Conservation (phyloP, 1,139 yeast species). For the Hyphopichia buzzinii region DNA sequence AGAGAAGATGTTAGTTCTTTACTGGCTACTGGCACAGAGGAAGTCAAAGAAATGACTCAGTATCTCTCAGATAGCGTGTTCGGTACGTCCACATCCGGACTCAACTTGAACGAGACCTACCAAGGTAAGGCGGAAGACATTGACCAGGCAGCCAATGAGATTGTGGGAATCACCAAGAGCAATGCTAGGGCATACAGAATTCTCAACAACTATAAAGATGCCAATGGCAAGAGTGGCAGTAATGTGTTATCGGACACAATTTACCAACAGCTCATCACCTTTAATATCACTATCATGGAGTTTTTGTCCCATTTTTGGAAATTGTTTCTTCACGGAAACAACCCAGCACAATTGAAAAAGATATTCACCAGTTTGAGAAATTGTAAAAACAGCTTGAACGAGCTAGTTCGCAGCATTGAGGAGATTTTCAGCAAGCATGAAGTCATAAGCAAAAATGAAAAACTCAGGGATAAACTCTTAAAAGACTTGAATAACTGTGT, state of each 20-base stretch:
- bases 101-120: slow-evolving; percentile 46
- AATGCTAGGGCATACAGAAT: slow-evolving; percentile 43
- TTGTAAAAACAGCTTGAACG: slow-evolving; percentile 25
- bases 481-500: slow-evolving; percentile 33
- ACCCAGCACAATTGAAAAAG: slow-evolving; percentile 39
- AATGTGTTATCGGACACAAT: slow-evolving; percentile 25
- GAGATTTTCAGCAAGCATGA: slow-evolving; percentile 3
- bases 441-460: slow-evolving; percentile 24
- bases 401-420: slow-evolving; percentile 19
- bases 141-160: slow-evolving; percentile 48
- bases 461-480: slow-evolving; percentile 30
- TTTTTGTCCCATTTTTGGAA: slow-evolving; percentile 48
- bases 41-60: slow-evolving; percentile 8
- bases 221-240: slow-evolving; percentile 7
- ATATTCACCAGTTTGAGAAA: slow-evolving; percentile 34
- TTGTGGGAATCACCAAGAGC: slow-evolving; percentile 50
- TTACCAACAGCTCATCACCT: slow-evolving; percentile 36
- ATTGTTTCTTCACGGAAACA: slow-evolving; percentile 34
- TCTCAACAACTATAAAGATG: slow-evolving; percentile 7
- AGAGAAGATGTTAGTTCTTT: slow-evolving; percentile 8
- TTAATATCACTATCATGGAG: slow-evolving; percentile 42
- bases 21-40: slow-evolving; percentile 2
- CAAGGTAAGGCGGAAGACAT: slow-evolving; percentile 34
- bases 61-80: slow-evolving; percentile 25
- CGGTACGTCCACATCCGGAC: slow-evolving; percentile 13